A percentile compares a stretch with the other conserved stretches of the same genome.
phyloP scores from a whole-genome alignment of 805 yeast genomes.

The Pachysolen tannophilus region DNA sequence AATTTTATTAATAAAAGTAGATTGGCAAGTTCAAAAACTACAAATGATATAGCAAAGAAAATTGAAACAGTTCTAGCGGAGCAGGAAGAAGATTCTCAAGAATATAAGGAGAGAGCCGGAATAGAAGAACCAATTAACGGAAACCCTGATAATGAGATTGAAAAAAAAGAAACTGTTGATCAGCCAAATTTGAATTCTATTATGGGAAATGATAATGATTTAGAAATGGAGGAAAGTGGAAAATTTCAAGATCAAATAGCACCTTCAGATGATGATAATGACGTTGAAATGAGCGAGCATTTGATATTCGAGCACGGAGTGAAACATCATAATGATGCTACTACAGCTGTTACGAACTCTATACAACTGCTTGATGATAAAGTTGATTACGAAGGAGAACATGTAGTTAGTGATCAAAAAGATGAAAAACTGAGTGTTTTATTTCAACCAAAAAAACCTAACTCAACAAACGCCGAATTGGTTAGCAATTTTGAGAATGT shows the following conservation, averaged over 20 bases:
- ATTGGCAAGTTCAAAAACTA: constrained; percentile 13
- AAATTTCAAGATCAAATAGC: no score
- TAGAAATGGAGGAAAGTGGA: no score
- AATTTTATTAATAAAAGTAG: constrained; percentile 12
- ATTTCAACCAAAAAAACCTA: no score
- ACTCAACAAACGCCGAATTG: no score
- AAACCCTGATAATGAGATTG: not conserved
- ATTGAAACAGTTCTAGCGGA: not conserved
- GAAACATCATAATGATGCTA: no score
- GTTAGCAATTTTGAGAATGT: constrained; percentile 3
- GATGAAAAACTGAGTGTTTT: no score
- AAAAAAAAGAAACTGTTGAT: not conserved
- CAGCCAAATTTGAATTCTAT: no score
- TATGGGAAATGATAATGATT: constrained; percentile 6
- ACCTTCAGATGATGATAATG: no score
- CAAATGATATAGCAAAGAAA: not conserved
- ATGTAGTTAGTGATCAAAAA: not conserved
- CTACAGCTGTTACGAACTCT: no score
- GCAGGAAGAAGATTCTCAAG: constrained; percentile 5
- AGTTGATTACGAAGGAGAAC: constrained; percentile 1
- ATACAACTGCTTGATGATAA: no score
- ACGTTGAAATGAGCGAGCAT: constrained; percentile 4
- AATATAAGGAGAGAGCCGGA: constrained; percentile 5
- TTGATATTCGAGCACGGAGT: no score
- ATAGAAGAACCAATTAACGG: not conserved